Evolutionary conservation across 768 basidiomycete genomes (phyloP).

Genomic region (Trametes elegans): DNA sequence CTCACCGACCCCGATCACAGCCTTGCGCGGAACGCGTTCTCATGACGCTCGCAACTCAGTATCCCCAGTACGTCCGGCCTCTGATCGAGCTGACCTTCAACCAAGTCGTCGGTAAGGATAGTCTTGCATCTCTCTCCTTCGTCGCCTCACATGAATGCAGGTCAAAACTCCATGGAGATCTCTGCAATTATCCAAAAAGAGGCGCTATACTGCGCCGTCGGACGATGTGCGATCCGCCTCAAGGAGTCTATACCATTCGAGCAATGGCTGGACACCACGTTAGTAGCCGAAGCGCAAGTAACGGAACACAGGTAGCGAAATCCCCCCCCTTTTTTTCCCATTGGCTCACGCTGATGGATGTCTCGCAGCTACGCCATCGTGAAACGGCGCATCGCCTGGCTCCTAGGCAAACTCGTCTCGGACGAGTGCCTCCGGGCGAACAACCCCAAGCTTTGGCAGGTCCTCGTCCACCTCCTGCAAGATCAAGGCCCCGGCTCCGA

Average conservation of each 20-base stretch:
- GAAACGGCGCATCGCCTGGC: conserved; percentile 93
- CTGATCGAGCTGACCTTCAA: conserved; percentile 60
- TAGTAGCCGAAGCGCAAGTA: conserved; percentile 57
- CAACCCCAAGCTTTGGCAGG: conserved; percentile 72
- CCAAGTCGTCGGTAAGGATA: conserved; percentile 51
- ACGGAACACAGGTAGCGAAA: conserved; percentile 53
- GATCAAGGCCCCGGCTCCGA: conserved; percentile 73
- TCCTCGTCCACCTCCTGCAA: conserved; percentile 72
- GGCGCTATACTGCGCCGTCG: conserved; percentile 84
- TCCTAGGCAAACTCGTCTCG: conserved; percentile 85
- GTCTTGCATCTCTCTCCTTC: no score
- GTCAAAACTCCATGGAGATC: conserved; percentile 51
- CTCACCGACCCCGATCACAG: conserved; percentile 38
- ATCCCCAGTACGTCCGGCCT: conserved; percentile 65
- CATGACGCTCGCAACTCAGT: conserved; percentile 72
- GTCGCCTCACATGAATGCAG: conserved; percentile 24
- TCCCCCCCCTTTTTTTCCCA: not conserved
- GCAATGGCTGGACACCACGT: conserved; percentile 62
- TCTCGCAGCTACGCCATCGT: conserved; percentile 89
- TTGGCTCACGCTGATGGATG: not conserved
- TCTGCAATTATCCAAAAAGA: conserved; percentile 73
- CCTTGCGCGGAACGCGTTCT: conserved; percentile 93
- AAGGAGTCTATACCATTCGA: conserved; percentile 65
- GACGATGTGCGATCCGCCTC: conserved; percentile 70
- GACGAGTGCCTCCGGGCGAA: conserved; percentile 61